Percentiles rank a stretch among this genome's conserved stretches.
Evolutionary conservation across 257 asterid genomes (phyloP).

Genomic region (Sherardia arvensis): DNA sequence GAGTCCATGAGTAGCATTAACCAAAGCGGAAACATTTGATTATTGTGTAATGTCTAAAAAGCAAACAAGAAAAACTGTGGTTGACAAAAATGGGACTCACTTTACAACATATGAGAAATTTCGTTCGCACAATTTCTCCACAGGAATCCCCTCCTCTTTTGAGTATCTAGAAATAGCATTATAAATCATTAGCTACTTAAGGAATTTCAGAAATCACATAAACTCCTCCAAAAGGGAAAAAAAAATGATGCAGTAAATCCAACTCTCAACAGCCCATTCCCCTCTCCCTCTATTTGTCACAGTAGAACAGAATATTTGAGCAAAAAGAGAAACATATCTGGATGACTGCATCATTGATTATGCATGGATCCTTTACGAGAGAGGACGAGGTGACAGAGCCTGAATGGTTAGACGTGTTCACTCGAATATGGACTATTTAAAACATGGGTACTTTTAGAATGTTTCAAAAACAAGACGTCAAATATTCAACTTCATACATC

Average conservation of each 20-base stretch:
- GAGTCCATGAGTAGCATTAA: not conserved
- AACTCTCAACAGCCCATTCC: not conserved
- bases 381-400: not conserved
- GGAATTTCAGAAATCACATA: not conserved
- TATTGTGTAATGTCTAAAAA: not conserved
- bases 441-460: not conserved
- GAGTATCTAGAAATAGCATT: slow-evolving; percentile 55
- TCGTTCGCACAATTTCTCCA: slow-evolving; percentile 40
- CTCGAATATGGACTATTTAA: not conserved
- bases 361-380: not conserved
- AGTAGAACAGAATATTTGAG: not conserved
- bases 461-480: not conserved
- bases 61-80: not conserved
- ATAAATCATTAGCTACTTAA: not conserved
- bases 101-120: slow-evolving; percentile 75
- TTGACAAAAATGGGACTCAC: slow-evolving; percentile 28
- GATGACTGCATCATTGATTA: not conserved
- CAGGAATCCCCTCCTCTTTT: slow-evolving; percentile 73
- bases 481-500: not conserved
- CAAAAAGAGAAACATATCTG: not conserved
- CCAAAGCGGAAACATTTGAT: not conserved
- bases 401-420: not conserved
- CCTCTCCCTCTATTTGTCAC: not conserved
- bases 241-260: not conserved
- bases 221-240: not conserved